A percentile compares a stretch with the other conserved stretches of the same genome.
These are phyloP conservation scores for Pythium aristosporum DNA, from an alignment of 352 stramenopile genomes.

Conservation along the genomic window DNA sequence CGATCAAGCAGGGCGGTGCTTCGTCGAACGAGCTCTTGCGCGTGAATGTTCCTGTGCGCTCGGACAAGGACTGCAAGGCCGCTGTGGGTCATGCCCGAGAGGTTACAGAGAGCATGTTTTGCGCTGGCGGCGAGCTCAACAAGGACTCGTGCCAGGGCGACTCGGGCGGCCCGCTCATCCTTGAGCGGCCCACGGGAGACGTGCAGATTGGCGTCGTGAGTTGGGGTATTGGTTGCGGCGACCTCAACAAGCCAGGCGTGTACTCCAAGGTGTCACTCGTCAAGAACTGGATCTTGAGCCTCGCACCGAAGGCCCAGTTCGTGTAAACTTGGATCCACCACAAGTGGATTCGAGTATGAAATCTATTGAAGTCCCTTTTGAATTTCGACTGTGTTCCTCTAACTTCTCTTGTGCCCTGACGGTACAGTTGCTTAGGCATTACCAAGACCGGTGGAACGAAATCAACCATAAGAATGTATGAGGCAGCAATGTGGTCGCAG, in stretches of 20 bases:
- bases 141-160: conserved; percentile 54
- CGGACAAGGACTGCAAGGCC: no score
- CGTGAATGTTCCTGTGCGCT: conserved; percentile 36
- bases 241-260: conserved; percentile 40
- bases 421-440: no score
- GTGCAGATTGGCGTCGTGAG: conserved; percentile 52
- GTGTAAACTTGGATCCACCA: neutral
- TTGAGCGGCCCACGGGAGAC: conserved; percentile 33
- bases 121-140: conserved; percentile 35
- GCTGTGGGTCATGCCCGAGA: conserved; percentile 22
- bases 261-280: conserved; percentile 45
- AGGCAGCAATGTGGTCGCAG: no score
- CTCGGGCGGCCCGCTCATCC: conserved; percentile 47
- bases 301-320: conserved; percentile 15
- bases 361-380: no score
- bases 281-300: conserved; percentile 41
- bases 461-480: no score
- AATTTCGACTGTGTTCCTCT: no score
- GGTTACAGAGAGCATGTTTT: conserved; percentile 47
- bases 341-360: neutral
- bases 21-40: conserved; percentile 31
- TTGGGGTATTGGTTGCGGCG: conserved; percentile 51
- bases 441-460: no score
- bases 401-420: no score
- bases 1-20: conserved; percentile 25